Evolutionary conservation across 306 rosid genomes (phyloP).

Genomic region (Sindora glabra): DNA sequence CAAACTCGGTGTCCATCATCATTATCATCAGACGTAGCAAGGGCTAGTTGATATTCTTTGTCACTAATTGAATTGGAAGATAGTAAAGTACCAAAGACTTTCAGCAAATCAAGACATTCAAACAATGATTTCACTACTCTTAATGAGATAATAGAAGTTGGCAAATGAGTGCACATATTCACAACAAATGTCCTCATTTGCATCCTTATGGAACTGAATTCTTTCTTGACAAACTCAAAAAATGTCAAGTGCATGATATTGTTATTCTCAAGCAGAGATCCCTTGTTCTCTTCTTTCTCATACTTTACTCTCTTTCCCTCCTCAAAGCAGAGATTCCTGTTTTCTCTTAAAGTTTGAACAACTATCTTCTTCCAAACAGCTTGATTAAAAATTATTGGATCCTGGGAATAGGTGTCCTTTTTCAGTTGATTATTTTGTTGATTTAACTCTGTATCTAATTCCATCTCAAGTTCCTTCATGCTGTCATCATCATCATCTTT

Average conservation of each 20-base stretch:
- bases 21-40: constrained; percentile 6
- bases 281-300: constrained; percentile 14
- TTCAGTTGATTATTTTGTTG: constrained; percentile 10
- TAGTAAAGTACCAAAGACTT: constrained; percentile 11
- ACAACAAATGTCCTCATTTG: constrained; percentile 23
- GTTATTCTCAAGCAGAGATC: not conserved
- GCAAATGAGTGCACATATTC: constrained; percentile 37
- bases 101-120: constrained; percentile 26
- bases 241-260: constrained; percentile 5
- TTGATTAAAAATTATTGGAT: constrained; percentile 12
- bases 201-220: constrained; percentile 6
- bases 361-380: constrained; percentile 21
- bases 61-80: constrained; percentile 15
- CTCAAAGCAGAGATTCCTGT: constrained; percentile 8
- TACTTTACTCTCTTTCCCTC: constrained; percentile 16
- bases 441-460: not conserved
- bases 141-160: constrained; percentile 26
- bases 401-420: not conserved
- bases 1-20: constrained; percentile 3
- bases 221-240: constrained; percentile 16
- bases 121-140: constrained; percentile 19
- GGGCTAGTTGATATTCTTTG: constrained; percentile 7
- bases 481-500: constrained; percentile 1
- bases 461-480: constrained; percentile 17
- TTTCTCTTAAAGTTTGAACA: constrained; percentile 25